Evolutionary conservation across 1,284 basidiomycete species (phyloP).

Genomic region (Ceratobasidium sp.): DNA sequence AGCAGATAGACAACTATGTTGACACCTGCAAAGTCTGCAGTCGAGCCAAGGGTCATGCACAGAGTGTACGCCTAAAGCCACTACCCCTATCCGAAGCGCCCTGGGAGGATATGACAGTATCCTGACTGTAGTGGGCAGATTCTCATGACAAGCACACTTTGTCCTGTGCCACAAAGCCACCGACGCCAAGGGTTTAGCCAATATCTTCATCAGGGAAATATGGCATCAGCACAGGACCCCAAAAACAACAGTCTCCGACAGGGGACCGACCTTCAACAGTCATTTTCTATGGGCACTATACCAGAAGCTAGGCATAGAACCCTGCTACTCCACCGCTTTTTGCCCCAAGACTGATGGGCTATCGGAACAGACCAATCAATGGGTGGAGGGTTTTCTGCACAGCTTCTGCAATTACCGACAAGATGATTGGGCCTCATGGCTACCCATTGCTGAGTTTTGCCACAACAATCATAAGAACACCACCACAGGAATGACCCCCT

Average conservation of each 20-base stretch:
- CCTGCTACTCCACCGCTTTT: no score
- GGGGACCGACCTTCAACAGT: no score
- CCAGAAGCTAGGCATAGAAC: background rate
- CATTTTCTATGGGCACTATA: background rate
- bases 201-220: conserved; percentile 49
- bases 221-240: conserved; percentile 17
- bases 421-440: conserved; percentile 30
- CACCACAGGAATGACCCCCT: background rate
- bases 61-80: no score
- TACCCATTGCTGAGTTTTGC: background rate
- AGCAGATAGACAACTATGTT: background rate
- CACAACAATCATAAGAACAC: conserved; percentile 29
- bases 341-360: background rate
- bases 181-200: conserved; percentile 38
- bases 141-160: background rate
- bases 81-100: conserved; percentile 50
- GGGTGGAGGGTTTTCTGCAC: conserved; percentile 9
- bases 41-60: no score
- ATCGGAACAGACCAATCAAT: background rate
- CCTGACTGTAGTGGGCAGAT: no score
- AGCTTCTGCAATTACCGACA: conserved; percentile 48
- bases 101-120: conserved; percentile 51
- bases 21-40: conserved; percentile 7
- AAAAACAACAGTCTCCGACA: no score
- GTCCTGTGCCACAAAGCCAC: conserved; percentile 54